phyloP scores from a whole-genome alignment of 2,329 filamentous ascomycete genomes.

The Aspergillus phoenicis region DNA sequence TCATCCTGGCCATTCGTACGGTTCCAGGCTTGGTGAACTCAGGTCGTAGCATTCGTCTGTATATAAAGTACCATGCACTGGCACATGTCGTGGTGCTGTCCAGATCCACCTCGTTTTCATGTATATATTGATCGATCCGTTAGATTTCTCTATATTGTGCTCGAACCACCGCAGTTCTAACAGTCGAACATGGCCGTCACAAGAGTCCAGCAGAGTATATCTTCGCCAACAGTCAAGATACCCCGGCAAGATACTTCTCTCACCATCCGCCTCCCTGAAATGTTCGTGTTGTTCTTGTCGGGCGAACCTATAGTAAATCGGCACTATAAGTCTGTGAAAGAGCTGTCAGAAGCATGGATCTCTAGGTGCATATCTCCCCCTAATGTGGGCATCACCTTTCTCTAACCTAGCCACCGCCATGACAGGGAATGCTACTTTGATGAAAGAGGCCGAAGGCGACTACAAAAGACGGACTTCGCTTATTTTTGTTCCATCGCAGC shows the following conservation, averaged over 20 bases:
- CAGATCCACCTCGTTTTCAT: neutral
- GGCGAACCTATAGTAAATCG: slow-evolving; percentile 26
- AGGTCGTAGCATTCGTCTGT: neutral
- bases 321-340: slow-evolving; percentile 26
- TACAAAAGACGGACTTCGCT: slow-evolving; percentile 27
- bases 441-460: slow-evolving; percentile 13
- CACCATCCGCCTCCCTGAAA: slow-evolving; percentile 26
- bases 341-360: slow-evolving; percentile 30
- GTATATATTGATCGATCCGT: neutral
- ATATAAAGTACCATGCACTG: neutral
- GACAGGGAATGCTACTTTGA: slow-evolving; percentile 22
- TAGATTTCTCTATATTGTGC: neutral
- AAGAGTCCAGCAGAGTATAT: slow-evolving; percentile 2
- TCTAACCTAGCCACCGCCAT: neutral
- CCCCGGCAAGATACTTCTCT: slow-evolving; percentile 1
- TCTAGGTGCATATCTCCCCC: slow-evolving; percentile 17
- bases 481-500: slow-evolving; percentile 30
- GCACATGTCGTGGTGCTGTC: neutral
- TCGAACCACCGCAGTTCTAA: neutral
- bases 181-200: slow-evolving; percentile 7
- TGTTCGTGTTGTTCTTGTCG: slow-evolving; percentile 35
- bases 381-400: neutral
- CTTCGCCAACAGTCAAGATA: neutral
- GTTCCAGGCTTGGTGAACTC: neutral
- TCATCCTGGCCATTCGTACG: neutral